These are phyloP conservation scores for Phaseolus coccineus DNA, from an alignment of 331 rosid genomes.

Conservation along the genomic window DNA sequence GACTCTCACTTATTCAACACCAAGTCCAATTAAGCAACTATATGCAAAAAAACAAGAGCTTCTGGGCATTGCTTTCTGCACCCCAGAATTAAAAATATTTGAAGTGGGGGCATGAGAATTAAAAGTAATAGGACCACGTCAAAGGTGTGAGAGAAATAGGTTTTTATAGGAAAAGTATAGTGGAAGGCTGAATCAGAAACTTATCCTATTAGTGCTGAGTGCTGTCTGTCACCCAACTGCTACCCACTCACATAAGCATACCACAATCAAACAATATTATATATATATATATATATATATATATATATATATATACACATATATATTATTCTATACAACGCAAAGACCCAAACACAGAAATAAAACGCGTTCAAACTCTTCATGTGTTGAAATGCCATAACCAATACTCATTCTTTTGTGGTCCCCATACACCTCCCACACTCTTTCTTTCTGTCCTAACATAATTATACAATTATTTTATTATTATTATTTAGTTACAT, in stretches of 20 bases:
- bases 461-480: background rate
- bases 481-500: background rate
- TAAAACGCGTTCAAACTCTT: slow-evolving; percentile 46
- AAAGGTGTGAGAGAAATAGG: background rate
- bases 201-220: background rate
- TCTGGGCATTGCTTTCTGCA: too few relatives aligned
- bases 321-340: background rate
- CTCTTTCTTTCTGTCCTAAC: background rate
- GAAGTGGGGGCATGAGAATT: too few relatives aligned
- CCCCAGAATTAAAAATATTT: too few relatives aligned
- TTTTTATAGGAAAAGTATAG: background rate
- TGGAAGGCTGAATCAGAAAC: slow-evolving; percentile 51
- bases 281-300: too few relatives aligned
- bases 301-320: too few relatives aligned
- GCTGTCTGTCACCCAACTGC: slow-evolving; percentile 49
- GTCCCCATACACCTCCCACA: slow-evolving; percentile 27
- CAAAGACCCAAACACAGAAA: slow-evolving; percentile 16
- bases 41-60: too few relatives aligned
- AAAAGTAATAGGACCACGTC: too few relatives aligned
- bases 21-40: too few relatives aligned
- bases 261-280: background rate
- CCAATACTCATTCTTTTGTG: slow-evolving; percentile 1
- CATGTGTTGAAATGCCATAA: slow-evolving; percentile 4
- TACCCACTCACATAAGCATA: slow-evolving; percentile 47
- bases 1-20: too few relatives aligned